Evolutionary conservation across 2,329 filamentous ascomycete species (phyloP), one percentile per base, ranked within the genome.

Genomic region (Acephala macrosclerotiorum): DNA sequence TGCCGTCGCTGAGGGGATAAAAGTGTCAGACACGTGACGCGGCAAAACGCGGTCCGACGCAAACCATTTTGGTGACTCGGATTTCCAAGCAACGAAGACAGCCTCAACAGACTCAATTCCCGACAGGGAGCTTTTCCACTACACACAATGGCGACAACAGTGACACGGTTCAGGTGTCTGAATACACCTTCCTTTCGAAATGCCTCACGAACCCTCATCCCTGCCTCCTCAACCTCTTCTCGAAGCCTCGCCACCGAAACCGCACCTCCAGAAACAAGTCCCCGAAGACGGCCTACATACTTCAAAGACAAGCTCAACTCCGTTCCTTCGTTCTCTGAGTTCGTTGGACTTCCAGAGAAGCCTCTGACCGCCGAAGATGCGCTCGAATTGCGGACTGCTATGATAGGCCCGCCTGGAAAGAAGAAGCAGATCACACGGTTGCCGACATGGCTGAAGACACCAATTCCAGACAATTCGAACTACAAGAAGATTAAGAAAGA

Each of bases 401-500:
- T 89, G 75, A 88, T 90, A 72, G 88, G 88, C 42, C 88, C 88
- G 22, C 83, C 83, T 33, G 87, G 87, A 66, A 86, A 84, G 77
- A 87, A 88, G 77, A 83, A 82, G 70, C 89, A 87, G 72, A 87
- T 90, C 73, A 90, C 88, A 16, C 89, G 96, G 57, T 83, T 99
- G 58, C 96, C 96, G 22, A 87, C 91, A 72, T 99, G 96, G 96
- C 87, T 99, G 69, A 97, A 98, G 85, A 99, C 95, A 25, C 92
- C 94, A 1, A 96, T 99, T 64, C 96, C 96, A 0, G 90, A 90
- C 68, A 91, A 88, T 77, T 70, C 87, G 64, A 96, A 96, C 81
- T 97, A 91, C 84, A 96, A 96, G 82, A 92, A 93, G 75, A 97
- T 99, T 79, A 97, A 97, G 84, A 89, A 91, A 70, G 96, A 99